phyloP scores from a whole-genome alignment of 2,329 filamentous ascomycete species.

The Ophiostoma fasciatum region DNA sequence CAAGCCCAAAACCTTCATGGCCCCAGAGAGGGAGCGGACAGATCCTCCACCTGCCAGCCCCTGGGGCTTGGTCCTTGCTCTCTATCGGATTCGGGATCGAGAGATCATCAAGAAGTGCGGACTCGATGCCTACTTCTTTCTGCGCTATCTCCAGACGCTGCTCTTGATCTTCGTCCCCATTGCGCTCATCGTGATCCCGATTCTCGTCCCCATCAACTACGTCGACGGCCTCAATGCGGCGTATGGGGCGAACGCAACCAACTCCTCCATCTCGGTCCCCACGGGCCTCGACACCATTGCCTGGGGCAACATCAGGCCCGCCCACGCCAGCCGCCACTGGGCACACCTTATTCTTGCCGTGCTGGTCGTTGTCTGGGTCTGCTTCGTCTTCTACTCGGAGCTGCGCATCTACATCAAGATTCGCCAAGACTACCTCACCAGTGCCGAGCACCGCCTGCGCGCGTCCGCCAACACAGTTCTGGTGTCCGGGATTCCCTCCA shows the following conservation, averaged over 20 bases:
- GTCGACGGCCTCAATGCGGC: constrained; percentile 50
- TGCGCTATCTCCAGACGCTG: constrained; percentile 65
- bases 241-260: constrained; percentile 26
- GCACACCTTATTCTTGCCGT: constrained; percentile 74
- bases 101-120: constrained; percentile 93
- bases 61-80: constrained; percentile 35
- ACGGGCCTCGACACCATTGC: constrained; percentile 68
- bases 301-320: constrained; percentile 68
- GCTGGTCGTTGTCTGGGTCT: constrained; percentile 67
- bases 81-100: constrained; percentile 56
- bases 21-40: constrained; percentile 71
- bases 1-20: constrained; percentile 73
- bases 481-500: constrained; percentile 76
- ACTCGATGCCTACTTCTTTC: constrained; percentile 92
- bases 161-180: constrained; percentile 87
- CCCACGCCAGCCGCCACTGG: constrained; percentile 57
- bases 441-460: constrained; percentile 80
- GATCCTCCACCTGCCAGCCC: constrained; percentile 49
- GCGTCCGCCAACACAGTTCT: constrained; percentile 93
- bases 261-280: constrained; percentile 18
- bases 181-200: constrained; percentile 61
- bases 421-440: constrained; percentile 86
- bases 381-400: constrained; percentile 75
- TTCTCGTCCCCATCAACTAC: constrained; percentile 75
- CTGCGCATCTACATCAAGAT: constrained; percentile 80